Evolutionary conservation across 129 eudicot genomes (phyloP).

Genomic region (Scalesia atractyloides): DNA sequence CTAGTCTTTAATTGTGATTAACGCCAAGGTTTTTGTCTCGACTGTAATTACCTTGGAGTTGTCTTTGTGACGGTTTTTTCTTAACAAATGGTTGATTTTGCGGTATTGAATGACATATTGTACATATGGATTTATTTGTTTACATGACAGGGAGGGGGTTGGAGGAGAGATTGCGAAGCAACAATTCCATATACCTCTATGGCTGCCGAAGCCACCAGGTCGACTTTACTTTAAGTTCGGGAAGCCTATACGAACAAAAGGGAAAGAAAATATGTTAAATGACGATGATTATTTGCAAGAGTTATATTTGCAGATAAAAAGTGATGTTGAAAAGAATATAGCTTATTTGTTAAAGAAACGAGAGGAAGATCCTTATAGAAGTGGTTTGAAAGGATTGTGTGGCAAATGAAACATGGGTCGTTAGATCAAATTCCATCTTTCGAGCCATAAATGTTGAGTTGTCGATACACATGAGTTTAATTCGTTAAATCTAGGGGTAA

Average conservation of each 20-base stretch:
- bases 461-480: not conserved
- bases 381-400: constrained; percentile 31
- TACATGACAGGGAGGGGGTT: constrained; percentile 29
- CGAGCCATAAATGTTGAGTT: constrained; percentile 16
- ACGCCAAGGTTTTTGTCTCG: no score
- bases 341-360: constrained; percentile 50
- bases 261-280: constrained; percentile 33
- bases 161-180: constrained; percentile 41
- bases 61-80: no score
- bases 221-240: constrained; percentile 60
- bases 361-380: constrained; percentile 57
- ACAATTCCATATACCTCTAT: constrained; percentile 37
- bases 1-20: no score
- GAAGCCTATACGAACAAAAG: constrained; percentile 58
- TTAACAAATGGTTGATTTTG: no score
- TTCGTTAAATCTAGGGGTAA: not conserved
- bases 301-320: constrained; percentile 47
- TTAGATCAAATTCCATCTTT: constrained; percentile 29
- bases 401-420: constrained; percentile 25
- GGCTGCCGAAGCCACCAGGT: constrained; percentile 27
- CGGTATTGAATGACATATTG: not conserved
- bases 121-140: not conserved
- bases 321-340: constrained; percentile 41
- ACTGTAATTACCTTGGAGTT: no score
- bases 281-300: constrained; percentile 28